Percentiles rank a stretch among this genome's conserved stretches.
These are phyloP conservation scores for Collybia nuda DNA, from an alignment of 768 basidiomycete genomes.

Conservation along the genomic window DNA sequence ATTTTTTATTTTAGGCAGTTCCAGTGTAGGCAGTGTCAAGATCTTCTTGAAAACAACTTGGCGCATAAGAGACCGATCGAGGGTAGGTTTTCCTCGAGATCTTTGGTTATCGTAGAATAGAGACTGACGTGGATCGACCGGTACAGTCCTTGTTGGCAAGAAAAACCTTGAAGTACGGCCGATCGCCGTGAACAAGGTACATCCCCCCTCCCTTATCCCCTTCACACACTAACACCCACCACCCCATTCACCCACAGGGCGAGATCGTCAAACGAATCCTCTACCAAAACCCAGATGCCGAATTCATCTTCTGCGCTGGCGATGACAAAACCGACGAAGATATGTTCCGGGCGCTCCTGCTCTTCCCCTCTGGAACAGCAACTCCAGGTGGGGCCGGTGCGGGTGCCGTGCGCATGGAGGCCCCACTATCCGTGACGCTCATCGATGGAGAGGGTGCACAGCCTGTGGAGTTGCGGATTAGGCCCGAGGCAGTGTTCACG, in stretches of 20 bases:
- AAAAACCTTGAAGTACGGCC: constrained; percentile 98
- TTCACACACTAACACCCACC: not conserved
- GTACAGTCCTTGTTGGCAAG: constrained; percentile 90
- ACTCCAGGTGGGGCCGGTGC: no score
- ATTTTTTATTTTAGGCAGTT: constrained; percentile 53
- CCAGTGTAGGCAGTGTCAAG: constrained; percentile 96
- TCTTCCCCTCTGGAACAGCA: constrained; percentile 53
- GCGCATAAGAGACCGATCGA: constrained; percentile 94
- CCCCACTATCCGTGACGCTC: constrained; percentile 53
- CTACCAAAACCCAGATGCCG: constrained; percentile 90
- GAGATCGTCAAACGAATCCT: constrained; percentile 96
- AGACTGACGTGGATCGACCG: not conserved
- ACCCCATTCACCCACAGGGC: constrained; percentile 42
- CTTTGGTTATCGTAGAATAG: not conserved
- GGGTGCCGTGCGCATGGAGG: constrained; percentile 45
- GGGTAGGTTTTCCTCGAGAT: constrained; percentile 53
- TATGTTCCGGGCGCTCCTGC: constrained; percentile 91
- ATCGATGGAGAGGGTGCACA: constrained; percentile 44
- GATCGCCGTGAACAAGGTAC: constrained; percentile 88
- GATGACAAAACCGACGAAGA: constrained; percentile 99
- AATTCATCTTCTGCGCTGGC: constrained; percentile 96
- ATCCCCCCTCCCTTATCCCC: constrained; percentile 3
- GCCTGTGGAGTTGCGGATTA: constrained; percentile 62
- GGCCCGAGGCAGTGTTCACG: constrained; percentile 78
- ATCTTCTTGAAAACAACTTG: constrained; percentile 91